phyloP scores from a whole-genome alignment of 306 rosid species.

The Begonia peltatifolia region DNA sequence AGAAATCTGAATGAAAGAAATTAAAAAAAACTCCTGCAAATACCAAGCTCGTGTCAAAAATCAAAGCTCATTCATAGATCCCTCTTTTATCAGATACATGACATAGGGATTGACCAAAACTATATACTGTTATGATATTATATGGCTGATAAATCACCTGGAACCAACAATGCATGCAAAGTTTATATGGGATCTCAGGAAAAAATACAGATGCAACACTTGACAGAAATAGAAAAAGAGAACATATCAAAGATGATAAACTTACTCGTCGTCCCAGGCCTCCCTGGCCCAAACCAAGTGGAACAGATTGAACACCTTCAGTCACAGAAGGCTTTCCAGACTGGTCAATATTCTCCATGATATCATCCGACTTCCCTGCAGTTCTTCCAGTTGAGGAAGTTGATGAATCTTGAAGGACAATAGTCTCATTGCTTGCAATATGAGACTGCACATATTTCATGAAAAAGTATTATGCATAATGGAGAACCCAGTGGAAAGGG shows the following conservation, averaged over 20 bases:
- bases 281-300: slow-evolving; percentile 77
- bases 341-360: slow-evolving; percentile 20
- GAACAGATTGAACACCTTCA: slow-evolving; percentile 44
- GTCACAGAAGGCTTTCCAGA: slow-evolving; percentile 26
- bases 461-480: neutral
- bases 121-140: no score
- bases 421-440: no score
- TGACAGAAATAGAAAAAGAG: neutral
- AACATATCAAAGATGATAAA: slow-evolving; percentile 19
- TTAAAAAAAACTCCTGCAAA: neutral
- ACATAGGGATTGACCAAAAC: no score
- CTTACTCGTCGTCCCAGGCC: slow-evolving; percentile 59
- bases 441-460: no score
- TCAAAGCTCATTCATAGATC: no score
- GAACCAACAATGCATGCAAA: no score
- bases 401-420: slow-evolving; percentile 17
- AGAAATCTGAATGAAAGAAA: neutral
- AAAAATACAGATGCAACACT: neutral
- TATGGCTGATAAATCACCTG: no score
- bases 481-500: slow-evolving; percentile 12
- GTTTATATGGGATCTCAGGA: no score
- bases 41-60: neutral
- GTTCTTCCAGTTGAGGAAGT: slow-evolving; percentile 36
- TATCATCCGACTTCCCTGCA: slow-evolving; percentile 19
- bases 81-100: no score